Evolutionary conservation across 139 green algal species (phyloP), one percentile per base, ranked within the genome.

Genomic region (Asterochloris sp.): DNA sequence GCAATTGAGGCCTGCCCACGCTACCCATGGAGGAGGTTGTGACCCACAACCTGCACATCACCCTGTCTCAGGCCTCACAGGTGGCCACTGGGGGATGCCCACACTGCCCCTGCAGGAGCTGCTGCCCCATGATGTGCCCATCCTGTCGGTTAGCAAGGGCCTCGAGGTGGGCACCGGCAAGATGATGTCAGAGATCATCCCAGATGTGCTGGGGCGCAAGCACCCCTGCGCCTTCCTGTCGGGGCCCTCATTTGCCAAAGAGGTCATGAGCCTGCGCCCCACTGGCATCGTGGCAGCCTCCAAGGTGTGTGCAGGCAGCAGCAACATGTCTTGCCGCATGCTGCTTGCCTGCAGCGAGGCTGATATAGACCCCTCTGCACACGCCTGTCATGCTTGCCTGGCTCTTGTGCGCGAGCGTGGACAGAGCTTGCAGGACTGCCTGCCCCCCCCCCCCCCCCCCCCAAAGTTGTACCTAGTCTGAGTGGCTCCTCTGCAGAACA

Each of bases 131-230:
- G 86, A 83, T 62, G 86, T 98, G 66, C 96, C 97, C 38, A 94
- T 99, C 82, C 90, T 99, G 67, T 98, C 90, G 66, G 93, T 99
- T 21, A 95, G 86, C 89, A 99, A 99, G 83, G 97, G 94, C 0
- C 84, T 97, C 26, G 94, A 99, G 84, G 85, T 95, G 27, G 89
- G 86, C 61, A 97, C 84, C 0, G 92, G 94, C 24, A 83, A 92
- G 83, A 96, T 97, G 89, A 98, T 99, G 96, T 91, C 86, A 21
- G 93, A 99, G 78, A 78, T 99, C 61, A 96, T 99, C n/a, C 91
- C 92, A 13, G 87, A 67, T 12, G 94, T 91, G 12, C 90, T 99
- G 66, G 92, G 90, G 38, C 88, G 92, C 76, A 89, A 94, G 74
- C 96, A 99, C 84, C 96, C 96, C 0, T 86, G 91, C 0, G 92